Evolutionary conservation across 768 basidiomycete genomes (phyloP).

Genomic region (Guyanaporus albipodus): DNA sequence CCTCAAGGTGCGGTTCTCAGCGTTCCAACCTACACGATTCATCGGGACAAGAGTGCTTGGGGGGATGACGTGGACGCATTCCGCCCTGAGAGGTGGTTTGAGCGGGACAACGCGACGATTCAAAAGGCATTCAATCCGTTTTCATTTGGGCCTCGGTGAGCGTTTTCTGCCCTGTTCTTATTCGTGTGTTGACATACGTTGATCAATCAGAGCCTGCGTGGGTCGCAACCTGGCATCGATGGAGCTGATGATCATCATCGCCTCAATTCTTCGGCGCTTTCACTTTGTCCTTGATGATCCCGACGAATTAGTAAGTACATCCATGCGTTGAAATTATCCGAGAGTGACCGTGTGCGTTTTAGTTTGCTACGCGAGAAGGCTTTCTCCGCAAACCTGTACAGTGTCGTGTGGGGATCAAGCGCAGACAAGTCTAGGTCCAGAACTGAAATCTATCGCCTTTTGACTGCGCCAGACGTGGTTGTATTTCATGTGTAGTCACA

Average conservation of each 20-base stretch:
- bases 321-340: conserved; percentile 5
- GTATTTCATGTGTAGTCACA: background rate
- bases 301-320: conserved; percentile 46
- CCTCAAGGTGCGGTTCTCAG: conserved; percentile 72
- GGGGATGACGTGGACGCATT: conserved; percentile 71
- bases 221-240: conserved; percentile 78
- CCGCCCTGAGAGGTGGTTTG: conserved; percentile 85
- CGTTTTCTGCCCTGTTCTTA: background rate
- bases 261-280: conserved; percentile 75
- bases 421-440: conserved; percentile 41
- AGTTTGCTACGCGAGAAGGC: conserved; percentile 78
- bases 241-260: conserved; percentile 75
- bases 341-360: conserved; percentile 1
- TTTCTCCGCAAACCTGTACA: conserved; percentile 81
- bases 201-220: conserved; percentile 62
- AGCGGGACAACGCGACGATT: conserved; percentile 54
- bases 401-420: conserved; percentile 70
- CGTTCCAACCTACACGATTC: conserved; percentile 81
- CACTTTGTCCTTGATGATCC: conserved; percentile 65
- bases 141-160: conserved; percentile 73
- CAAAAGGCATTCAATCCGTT: conserved; percentile 83
- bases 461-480: background rate
- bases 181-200: conserved; percentile 4
- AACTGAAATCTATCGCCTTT: background rate
- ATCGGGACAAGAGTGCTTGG: conserved; percentile 70